Evolutionary conservation across 345 rosid species (phyloP).

Genomic region (Populus nigra): DNA sequence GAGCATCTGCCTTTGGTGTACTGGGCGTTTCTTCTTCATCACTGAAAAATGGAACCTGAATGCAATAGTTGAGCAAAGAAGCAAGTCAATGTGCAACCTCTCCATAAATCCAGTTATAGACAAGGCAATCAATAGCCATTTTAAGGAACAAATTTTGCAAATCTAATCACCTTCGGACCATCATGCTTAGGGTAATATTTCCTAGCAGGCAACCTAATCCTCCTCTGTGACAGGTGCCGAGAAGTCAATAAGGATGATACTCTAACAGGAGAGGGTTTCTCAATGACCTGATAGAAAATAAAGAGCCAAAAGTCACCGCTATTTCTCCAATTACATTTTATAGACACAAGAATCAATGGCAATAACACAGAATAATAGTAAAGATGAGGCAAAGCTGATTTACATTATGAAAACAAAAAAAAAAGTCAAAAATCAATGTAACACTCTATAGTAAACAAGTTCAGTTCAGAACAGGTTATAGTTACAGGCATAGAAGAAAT

Average conservation of each 20-base stretch:
- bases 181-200: slow-evolving; percentile 73
- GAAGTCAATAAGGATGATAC: slow-evolving; percentile 77
- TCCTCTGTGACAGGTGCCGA: slow-evolving; percentile 72
- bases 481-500: slow-evolving; percentile 86
- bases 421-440: neutral
- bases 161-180: slow-evolving; percentile 54
- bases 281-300: slow-evolving; percentile 56
- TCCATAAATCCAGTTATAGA: neutral
- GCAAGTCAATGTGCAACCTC: neutral
- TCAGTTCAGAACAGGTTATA: slow-evolving; percentile 6
- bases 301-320: neutral
- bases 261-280: slow-evolving; percentile 73
- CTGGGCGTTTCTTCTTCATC: slow-evolving; percentile 75
- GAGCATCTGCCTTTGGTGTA: slow-evolving; percentile 87
- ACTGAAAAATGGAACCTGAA: slow-evolving; percentile 85
- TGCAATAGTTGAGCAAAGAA: neutral
- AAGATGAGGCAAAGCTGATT: neutral
- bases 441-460: neutral
- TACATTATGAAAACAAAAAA: neutral
- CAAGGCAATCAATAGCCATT: neutral
- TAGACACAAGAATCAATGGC: neutral
- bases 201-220: slow-evolving; percentile 69
- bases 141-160: neutral
- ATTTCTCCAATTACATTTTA: neutral
- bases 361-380: neutral